phyloP scores from a whole-genome alignment of 2,329 filamentous ascomycete species.

The Microdochium nivale region DNA sequence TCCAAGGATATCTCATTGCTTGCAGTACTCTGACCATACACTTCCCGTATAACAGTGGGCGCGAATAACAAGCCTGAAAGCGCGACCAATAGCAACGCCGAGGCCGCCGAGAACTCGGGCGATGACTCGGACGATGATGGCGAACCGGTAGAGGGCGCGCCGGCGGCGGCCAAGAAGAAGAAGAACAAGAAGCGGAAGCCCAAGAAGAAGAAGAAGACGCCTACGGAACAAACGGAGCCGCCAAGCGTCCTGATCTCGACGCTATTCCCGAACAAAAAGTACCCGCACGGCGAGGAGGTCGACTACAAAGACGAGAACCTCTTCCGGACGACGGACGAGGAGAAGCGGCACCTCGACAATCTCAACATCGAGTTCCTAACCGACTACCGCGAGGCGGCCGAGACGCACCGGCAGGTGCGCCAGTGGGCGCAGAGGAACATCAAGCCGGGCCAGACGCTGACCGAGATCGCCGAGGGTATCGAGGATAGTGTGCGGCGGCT shows the following conservation, averaged over 20 bases:
- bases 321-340: constrained; percentile 73
- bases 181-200: constrained; percentile 79
- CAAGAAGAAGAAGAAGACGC: constrained; percentile 58
- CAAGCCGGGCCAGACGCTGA: constrained; percentile 71
- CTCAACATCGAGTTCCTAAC: constrained; percentile 71
- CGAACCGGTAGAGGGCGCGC: constrained; percentile 6
- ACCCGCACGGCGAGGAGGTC: constrained; percentile 69
- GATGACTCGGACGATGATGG: constrained; percentile 26
- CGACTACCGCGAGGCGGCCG: constrained; percentile 78
- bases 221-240: constrained; percentile 67
- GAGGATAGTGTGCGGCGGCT: constrained; percentile 73
- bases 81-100: constrained; percentile 26
- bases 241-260: constrained; percentile 66
- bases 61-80: constrained; percentile 22
- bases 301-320: constrained; percentile 72
- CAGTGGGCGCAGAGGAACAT: constrained; percentile 75
- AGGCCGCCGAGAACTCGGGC: constrained; percentile 43
- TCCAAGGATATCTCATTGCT: constrained; percentile 2
- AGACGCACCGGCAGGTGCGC: constrained; percentile 81
- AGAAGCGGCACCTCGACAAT: constrained; percentile 75
- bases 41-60: constrained; percentile 31
- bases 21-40: too few relatives aligned
- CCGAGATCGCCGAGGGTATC: constrained; percentile 79
- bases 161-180: constrained; percentile 46
- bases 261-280: constrained; percentile 64